Base-by-base conservation (phyloP, 2,329 filamentous ascomycete species). In the Fusarium albidum region DNA sequence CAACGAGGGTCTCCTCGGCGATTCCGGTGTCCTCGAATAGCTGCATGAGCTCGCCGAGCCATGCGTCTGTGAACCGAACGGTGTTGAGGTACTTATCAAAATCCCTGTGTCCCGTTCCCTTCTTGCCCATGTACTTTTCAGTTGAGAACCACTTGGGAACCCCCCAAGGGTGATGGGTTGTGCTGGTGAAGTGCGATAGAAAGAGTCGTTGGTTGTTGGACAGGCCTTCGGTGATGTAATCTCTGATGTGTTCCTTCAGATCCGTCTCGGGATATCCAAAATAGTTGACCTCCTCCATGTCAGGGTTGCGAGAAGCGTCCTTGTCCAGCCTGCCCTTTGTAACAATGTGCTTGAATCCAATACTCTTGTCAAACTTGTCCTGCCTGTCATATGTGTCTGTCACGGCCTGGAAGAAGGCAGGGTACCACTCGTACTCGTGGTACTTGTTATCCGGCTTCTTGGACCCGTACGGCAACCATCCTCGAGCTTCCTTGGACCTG, bases 131-230 rank as follows among this genome's bases (percentile, higher is more conserved):
- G 7, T 64, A 64, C 32, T 63, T 55, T 21, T 64, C 56, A 5
- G 52, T 52, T 2, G 69, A 64, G 28, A 72, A 64, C 58, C 55
- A 64, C 39, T 64, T 55, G 11, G 61, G 61, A 3, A 61, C 43
- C 2, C 58, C 57, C 61, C 61, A 73, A 3, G 70, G 68, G 34
- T 73, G 71, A 38, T 74, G 71, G 2, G 66, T 68, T 18, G 70
- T 73, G 57, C 71, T 72, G 15, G 71, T 74, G 9, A 74, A 60
- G 33, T 74, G 71, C 3, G 70, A 67, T 31, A 73, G 55, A 39
- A 73, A 74, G 10, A 73, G 52, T 12, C 71, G 67, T 49, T 72
- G 66, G 9, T 72, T 61, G 21, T 69, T 67, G 18, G 64, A 57
- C 35, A 68, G 64, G 12, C 69, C 69, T 3, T 64, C 56, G 1